Evolutionary conservation across 495 filamentous ascomycete species (phyloP).

Genomic region (Neurospora sp.): DNA sequence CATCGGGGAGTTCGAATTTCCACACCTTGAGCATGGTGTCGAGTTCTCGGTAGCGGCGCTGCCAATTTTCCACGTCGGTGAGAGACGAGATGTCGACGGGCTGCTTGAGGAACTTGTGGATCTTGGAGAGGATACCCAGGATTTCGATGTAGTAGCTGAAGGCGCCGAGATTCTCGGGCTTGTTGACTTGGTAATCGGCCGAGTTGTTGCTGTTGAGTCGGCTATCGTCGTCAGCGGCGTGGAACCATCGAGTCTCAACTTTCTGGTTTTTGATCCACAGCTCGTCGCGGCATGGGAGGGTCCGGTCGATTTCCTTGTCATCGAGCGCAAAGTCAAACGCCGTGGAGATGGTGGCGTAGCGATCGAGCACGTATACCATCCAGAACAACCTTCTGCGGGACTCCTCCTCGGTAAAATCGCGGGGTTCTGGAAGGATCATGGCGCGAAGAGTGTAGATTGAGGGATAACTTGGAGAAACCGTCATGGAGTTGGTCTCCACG

Average conservation of each 20-base stretch:
- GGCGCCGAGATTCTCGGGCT: conserved; percentile 70
- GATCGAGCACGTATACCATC: conserved; percentile 84
- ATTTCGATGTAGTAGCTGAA: conserved; percentile 84
- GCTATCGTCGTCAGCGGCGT: conserved; percentile 35
- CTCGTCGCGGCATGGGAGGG: conserved; percentile 76
- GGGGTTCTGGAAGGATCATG: conserved; percentile 69
- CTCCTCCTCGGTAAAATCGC: conserved; percentile 83
- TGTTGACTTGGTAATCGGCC: conserved; percentile 52
- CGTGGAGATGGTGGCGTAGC: conserved; percentile 80
- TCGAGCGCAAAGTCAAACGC: conserved; percentile 84
- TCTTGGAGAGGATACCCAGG: conserved; percentile 71
- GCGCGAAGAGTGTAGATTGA: conserved; percentile 80
- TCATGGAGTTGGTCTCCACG: conserved; percentile 65
- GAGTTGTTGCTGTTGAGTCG: conserved; percentile 8
- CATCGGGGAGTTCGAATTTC: conserved; percentile 71
- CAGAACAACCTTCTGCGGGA: conserved; percentile 74
- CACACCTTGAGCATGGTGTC: conserved; percentile 67
- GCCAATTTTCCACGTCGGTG: conserved; percentile 80
- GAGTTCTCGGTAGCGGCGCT: conserved; percentile 72
- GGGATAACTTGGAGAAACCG: conserved; percentile 59
- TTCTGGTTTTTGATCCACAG: conserved; percentile 74
- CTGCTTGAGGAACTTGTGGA: conserved; percentile 75
- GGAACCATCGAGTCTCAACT: conserved; percentile 77
- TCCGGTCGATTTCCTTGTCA: conserved; percentile 80
- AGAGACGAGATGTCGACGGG: conserved; percentile 79